Evolutionary conservation across 106 monocot genomes (phyloP), one percentile per base, ranked within the genome.

Genomic region (Phalaenopsis aphrodite): DNA sequence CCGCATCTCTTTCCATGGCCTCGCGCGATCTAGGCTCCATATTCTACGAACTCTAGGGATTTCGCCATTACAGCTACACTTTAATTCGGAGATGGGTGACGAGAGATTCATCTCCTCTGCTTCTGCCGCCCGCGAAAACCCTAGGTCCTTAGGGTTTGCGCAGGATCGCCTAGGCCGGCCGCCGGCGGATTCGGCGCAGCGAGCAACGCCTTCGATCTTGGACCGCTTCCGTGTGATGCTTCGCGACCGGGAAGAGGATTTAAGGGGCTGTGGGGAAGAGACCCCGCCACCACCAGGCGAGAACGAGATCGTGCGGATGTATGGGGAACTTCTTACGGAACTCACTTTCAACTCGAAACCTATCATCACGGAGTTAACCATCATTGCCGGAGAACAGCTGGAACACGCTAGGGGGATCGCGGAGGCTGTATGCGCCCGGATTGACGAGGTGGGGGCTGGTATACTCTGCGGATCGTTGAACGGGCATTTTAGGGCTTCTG

Each of bases 321-420:
- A 94, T 65, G 92, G 87, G 82, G 87, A 86, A 79, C 43, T 94
- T 24, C 85, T 98, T 8, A 21, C 79, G 23, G 98, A 98, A 82
- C 94, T 98, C 76, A 85, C 88, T 36, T 86, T 99, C 76, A 99
- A 99, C 79, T 99, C 94, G 57, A 99, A 99, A 85, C 98, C 98
- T 5, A 83, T 94, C 43, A 99, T 94, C 78, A 94, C 98, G 15
- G 98, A 99, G 45, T 93, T 99, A 58, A 99, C 98, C 24, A 93
- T 99, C 67, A 90, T 99, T 56, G 98, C 94, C 3, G 98, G 90
- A 16, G 89, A 99, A 80, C 89, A 94, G 69, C 71, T 85, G 72
- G 78, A 85, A 30, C 56, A 74, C 67, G 94, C 83, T 18, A 80
- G 84, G 55, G 92, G 89, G 58, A 94, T 99, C 79, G 92, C 91